Percentiles rank a stretch among this genome's conserved stretches.
phyloP scores from a whole-genome alignment of 805 yeast species.

The Candida mattraensis region DNA sequence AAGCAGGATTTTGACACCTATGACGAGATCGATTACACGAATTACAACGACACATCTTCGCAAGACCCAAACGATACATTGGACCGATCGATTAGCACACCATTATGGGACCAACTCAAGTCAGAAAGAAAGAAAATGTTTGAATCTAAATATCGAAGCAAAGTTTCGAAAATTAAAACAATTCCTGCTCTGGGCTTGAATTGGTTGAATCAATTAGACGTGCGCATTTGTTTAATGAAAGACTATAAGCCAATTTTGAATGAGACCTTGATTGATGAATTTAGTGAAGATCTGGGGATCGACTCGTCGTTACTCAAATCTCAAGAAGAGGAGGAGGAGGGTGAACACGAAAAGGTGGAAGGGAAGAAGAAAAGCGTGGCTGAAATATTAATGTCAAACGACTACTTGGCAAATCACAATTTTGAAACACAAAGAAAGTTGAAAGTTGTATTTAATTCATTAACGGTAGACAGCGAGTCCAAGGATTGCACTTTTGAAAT shows the following conservation, averaged over 20 bases:
- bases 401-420: conserved; percentile 32
- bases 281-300: conserved; percentile 34
- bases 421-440: conserved; percentile 32
- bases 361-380: conserved; percentile 19
- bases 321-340: conserved; percentile 14
- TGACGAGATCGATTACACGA: conserved; percentile 20
- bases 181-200: conserved; percentile 56
- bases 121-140: conserved; percentile 30
- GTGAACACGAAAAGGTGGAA: conserved; percentile 5
- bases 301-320: conserved; percentile 21
- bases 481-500: conserved; percentile 30
- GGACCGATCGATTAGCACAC: conserved; percentile 9
- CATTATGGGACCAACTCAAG: conserved; percentile 27
- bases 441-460: conserved; percentile 32
- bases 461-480: conserved; percentile 19
- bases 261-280: conserved; percentile 35
- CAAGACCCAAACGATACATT: no score
- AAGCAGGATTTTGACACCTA: conserved; percentile 21
- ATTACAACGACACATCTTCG: conserved; percentile 1
- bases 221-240: conserved; percentile 48
- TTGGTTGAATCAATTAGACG: conserved; percentile 54
- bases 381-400: conserved; percentile 28
- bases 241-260: conserved; percentile 40
- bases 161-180: conserved; percentile 31
- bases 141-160: conserved; percentile 33